Evolutionary conservation across 2,329 filamentous ascomycete species (phyloP), one percentile per base, ranked within the genome.

Genomic region (Ophidiomyces ophidiicola): DNA sequence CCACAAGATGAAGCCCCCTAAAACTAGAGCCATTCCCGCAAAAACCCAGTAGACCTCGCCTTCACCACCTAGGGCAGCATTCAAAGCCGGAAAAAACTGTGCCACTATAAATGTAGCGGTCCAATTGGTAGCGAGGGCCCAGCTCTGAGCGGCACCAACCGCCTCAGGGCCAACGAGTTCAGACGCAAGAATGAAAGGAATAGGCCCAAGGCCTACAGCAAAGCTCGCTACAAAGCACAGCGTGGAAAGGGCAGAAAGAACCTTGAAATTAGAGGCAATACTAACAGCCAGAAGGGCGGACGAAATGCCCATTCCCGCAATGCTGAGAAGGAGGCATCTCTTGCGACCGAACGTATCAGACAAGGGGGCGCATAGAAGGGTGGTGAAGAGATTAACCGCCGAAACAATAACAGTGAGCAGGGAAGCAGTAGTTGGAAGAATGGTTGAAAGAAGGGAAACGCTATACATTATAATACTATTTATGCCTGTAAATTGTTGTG

Each of bases 401-500:
- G 86, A 94, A 43, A 96, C 86, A 39, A 82, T 64, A 44, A 96
- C 88, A 39, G 88, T 93, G 37, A 98, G 71, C 1, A 92, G 64
- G 0, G 81, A 80, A 0, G 87, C 88, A 45, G 78, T 85, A 32
- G 85, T 75, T 3, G 84, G 81, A 0, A 98, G 72, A 1, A 96
- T 72, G 46, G 78, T 77, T 21, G 81, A 76, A 10, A 98, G 72
- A 1, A 98, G 76, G 0, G 83, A 86, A 4, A 96, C 90, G 2
- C 87, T 93, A 61, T 98, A 98, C 87, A 98, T 94, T 62, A 96
- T 82, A 54, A 96, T 88, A 43, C 82, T 88, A 71, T 98, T 96
- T 64, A 96, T 88, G 32, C 85, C 88, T 43, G 82, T 88, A 25
- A 94, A 70, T 58, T 98, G 90, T 58, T 96, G 90, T 1, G 83